Base-by-base conservation (phyloP, 176 grass and related monocot genomes). In the Avena eriantha region DNA sequence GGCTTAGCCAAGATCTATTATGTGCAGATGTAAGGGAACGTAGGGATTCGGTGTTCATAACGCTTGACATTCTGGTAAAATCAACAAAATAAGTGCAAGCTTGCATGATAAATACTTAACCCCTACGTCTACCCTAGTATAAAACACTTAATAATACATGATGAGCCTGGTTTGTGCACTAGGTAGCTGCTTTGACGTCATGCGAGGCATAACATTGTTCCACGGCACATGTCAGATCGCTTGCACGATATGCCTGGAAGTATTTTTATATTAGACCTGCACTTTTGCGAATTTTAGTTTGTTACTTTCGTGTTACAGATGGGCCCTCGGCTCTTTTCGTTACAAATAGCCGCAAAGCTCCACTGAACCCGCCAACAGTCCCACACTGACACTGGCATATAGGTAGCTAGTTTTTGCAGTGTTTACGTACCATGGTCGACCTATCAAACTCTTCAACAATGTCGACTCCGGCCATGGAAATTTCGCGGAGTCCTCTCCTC, bases 351-450 rank as follows among this genome's bases (percentile, higher is more conserved):
- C 73, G 23, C 49, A 26, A 10, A 51, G 22, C 23, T 74, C 23
- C 22, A 47, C 23, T 74, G 45, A 75, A 75, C 16, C 51, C 67
- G 54, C 34, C 58, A 10, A 23, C 1, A 60, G n/a, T 23, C 21
- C n/a, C 56, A 17, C 36, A 18, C 21, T 18, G 7, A 57, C 39
- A 46, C 56, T 43, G 13, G 1, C 29, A 55, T 13, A 11, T 11
- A 56, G 18, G 1, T 24, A 43, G 36, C 78, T 29, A 46, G 35
- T 13, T 1, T n/a, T 34, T 22, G 2, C 4, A 66, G 49, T 21
- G 63, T 14, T 33, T 63, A 26, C 36, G 36, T 41, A 41, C 46
- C 43, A 77, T 53, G 83, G 83, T 85, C 12, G 59, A 51, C 57
- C 8, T 64, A 13, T 76, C 57, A 61, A 79, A 72, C 68, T 34